These are phyloP conservation scores for Talaromyces pinophilus DNA, from an alignment of 2,329 filamentous ascomycete genomes.

Conservation along the genomic window DNA sequence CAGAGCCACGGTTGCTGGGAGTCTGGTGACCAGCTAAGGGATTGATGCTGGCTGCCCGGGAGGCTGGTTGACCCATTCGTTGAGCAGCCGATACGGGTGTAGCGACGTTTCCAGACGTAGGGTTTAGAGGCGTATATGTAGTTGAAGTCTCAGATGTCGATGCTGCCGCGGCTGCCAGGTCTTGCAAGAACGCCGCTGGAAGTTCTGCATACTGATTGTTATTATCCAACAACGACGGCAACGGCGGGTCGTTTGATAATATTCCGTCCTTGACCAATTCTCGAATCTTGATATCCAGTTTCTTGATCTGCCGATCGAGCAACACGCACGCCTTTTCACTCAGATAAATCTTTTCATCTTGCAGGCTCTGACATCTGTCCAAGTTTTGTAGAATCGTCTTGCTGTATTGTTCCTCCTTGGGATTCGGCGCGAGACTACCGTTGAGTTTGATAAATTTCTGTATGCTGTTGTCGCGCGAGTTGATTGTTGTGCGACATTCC, in stretches of 20 bases:
- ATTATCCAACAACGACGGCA: conserved; percentile 60
- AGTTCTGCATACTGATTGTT: conserved; percentile 47
- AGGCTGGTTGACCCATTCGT: conserved; percentile 45
- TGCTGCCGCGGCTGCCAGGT: conserved; percentile 33
- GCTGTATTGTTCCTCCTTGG: conserved; percentile 63
- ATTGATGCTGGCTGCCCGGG: conserved; percentile 37
- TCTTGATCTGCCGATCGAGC: conserved; percentile 64
- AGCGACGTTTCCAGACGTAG: conserved; percentile 58
- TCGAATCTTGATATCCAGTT: conserved; percentile 62
- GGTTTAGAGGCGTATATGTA: conserved; percentile 52
- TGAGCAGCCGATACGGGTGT: conserved; percentile 56
- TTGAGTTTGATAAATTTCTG: conserved; percentile 67
- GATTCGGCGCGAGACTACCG: conserved; percentile 61
- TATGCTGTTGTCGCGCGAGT: conserved; percentile 60
- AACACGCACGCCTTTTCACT: conserved; percentile 62
- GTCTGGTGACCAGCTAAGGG: conserved; percentile 43
- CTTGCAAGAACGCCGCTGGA: conserved; percentile 53
- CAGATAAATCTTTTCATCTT: conserved; percentile 63
- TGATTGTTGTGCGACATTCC: conserved; percentile 58
- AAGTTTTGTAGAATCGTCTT: conserved; percentile 60
- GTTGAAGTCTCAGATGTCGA: conserved; percentile 41
- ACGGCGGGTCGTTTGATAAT: conserved; percentile 58
- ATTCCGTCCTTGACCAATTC: conserved; percentile 61
- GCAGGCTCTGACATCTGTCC: conserved; percentile 58
- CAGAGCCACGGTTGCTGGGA: conserved; percentile 43